Evolutionary conservation across 495 filamentous ascomycete species (phyloP).

Genomic region (Letharia columbiana): DNA sequence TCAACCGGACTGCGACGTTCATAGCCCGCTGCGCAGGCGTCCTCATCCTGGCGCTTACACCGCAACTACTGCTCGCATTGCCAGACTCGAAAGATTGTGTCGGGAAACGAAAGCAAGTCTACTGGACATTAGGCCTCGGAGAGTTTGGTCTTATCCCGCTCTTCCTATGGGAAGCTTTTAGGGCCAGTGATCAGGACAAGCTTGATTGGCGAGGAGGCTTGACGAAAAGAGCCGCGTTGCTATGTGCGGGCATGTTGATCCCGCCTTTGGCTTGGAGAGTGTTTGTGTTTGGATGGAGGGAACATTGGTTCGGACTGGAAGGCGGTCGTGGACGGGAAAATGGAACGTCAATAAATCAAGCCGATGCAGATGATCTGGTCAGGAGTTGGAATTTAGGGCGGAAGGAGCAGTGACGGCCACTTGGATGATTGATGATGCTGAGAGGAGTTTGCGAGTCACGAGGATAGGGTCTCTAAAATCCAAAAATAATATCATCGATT

Average conservation of each 20-base stretch:
- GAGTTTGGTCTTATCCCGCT: constrained; percentile 15
- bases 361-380: not conserved
- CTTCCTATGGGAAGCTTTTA: constrained; percentile 18
- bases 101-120: constrained; percentile 11
- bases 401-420: not conserved
- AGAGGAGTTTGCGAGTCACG: not conserved
- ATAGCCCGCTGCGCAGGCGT: constrained; percentile 10
- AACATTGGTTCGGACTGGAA: constrained; percentile 11
- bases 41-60: constrained; percentile 14
- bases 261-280: constrained; percentile 9
- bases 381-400: not conserved
- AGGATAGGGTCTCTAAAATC: not conserved
- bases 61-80: constrained; percentile 14
- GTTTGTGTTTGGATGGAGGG: constrained; percentile 10
- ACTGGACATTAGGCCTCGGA: constrained; percentile 13
- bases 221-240: constrained; percentile 3
- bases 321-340: not conserved
- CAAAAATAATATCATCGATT: not conserved
- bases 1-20: constrained; percentile 6
- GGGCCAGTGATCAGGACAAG: constrained; percentile 4
- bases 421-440: not conserved
- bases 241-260: constrained; percentile 6
- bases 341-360: not conserved
- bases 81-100: constrained; percentile 10
- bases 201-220: constrained; percentile 9